These are phyloP conservation scores for Coix lacrymajobi DNA, from an alignment of 176 grass and related monocot genomes.

Conservation along the genomic window DNA sequence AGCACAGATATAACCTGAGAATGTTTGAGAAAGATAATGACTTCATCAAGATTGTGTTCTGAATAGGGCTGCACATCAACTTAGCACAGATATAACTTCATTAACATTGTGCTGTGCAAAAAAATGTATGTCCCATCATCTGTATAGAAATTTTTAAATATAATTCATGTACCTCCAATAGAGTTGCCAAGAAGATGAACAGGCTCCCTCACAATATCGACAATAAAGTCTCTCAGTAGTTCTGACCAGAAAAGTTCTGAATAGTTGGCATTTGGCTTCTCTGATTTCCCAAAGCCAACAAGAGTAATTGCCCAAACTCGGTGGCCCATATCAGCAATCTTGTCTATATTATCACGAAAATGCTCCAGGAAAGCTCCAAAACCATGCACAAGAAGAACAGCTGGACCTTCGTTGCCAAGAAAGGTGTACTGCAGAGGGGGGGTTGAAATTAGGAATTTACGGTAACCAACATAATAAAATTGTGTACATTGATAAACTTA, in stretches of 20 bases:
- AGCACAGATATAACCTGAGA: slow-evolving; percentile 78
- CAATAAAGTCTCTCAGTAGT: slow-evolving; percentile 74
- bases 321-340: slow-evolving; percentile 58
- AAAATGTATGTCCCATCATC: background rate
- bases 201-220: slow-evolving; percentile 72
- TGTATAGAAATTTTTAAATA: slow-evolving; percentile 12
- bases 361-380: slow-evolving; percentile 96
- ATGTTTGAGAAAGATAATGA: slow-evolving; percentile 2
- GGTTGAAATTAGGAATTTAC: slow-evolving; percentile 22
- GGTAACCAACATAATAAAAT: background rate
- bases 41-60: background rate
- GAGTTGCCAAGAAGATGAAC: slow-evolving; percentile 95
- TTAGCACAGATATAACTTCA: background rate
- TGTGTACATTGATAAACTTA: background rate
- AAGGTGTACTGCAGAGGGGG: slow-evolving; percentile 61
- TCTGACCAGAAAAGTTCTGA: slow-evolving; percentile 92
- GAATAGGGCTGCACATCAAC: no score
- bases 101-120: background rate
- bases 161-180: slow-evolving; percentile 64
- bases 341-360: slow-evolving; percentile 77
- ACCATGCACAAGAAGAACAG: slow-evolving; percentile 86
- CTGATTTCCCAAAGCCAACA: slow-evolving; percentile 87
- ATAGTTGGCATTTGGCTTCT: slow-evolving; percentile 83
- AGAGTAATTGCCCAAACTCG: slow-evolving; percentile 89
- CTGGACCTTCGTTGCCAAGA: slow-evolving; percentile 62